Percentiles rank a stretch among this genome's conserved stretches.
These are phyloP conservation scores for Alternaria conjuncta DNA, from an alignment of 2,329 filamentous ascomycete genomes.

Conservation along the genomic window DNA sequence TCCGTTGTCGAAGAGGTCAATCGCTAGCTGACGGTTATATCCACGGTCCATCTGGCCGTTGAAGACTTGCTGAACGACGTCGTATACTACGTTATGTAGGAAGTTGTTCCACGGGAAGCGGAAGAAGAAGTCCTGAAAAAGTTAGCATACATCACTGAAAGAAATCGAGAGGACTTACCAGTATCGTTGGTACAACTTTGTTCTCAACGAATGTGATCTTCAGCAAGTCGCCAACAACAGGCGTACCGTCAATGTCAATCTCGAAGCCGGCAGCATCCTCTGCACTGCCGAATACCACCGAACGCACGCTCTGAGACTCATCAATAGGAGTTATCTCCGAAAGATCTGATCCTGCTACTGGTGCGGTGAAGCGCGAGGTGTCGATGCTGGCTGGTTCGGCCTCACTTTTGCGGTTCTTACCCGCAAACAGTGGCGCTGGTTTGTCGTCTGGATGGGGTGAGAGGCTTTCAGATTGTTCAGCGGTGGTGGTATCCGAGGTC, in stretches of 20 bases:
- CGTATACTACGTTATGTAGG: slow-evolving; percentile 97
- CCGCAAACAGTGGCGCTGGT: slow-evolving; percentile 69
- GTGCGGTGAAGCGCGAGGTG: slow-evolving; percentile 36
- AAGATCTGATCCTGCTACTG: slow-evolving; percentile 36
- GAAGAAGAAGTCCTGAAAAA: slow-evolving; percentile 90
- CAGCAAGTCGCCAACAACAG: slow-evolving; percentile 90
- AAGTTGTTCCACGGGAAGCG: slow-evolving; percentile 99
- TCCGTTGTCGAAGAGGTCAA: slow-evolving; percentile 90
- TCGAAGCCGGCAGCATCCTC: slow-evolving; percentile 57
- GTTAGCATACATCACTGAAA: not conserved
- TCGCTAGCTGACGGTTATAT: slow-evolving; percentile 86
- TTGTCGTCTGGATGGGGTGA: slow-evolving; percentile 70
- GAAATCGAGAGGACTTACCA: slow-evolving; percentile 66
- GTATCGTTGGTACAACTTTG: slow-evolving; percentile 90
- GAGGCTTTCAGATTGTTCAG: slow-evolving; percentile 42
- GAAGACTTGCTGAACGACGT: slow-evolving; percentile 98
- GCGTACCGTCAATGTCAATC: slow-evolving; percentile 66
- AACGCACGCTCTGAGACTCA: slow-evolving; percentile 42
- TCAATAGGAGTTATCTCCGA: slow-evolving; percentile 48
- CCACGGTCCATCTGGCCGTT: slow-evolving; percentile 97
- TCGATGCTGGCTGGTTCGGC: slow-evolving; percentile 37
- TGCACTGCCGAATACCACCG: slow-evolving; percentile 44
- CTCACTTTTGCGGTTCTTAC: slow-evolving; percentile 44
- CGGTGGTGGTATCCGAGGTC: slow-evolving; percentile 30
- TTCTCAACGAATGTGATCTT: slow-evolving; percentile 98